Evolutionary conservation across 2,329 filamentous ascomycete genomes (phyloP).

Genomic region (Cordyceps fumosorosea): DNA sequence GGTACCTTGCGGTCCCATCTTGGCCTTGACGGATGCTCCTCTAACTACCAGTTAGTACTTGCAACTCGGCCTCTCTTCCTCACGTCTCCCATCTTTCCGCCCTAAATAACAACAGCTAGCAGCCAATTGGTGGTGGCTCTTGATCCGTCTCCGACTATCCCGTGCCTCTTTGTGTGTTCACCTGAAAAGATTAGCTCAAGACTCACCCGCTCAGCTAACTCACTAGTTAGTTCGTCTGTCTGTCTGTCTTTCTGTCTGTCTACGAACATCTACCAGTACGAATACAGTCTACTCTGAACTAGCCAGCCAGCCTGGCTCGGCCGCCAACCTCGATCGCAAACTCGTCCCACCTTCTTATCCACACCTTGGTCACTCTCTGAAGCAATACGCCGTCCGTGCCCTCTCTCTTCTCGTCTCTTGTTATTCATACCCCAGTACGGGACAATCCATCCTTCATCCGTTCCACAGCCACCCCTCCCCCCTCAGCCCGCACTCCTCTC

Average conservation of each 20-base stretch:
- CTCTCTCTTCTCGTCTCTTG: neutral
- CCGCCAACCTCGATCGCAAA: constrained; percentile 9
- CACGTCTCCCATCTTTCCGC: neutral
- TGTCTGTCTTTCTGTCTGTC: neutral
- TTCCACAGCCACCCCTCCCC: neutral
- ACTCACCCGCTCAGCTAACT: neutral
- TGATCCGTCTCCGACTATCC: neutral
- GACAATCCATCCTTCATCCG: neutral
- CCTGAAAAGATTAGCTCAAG: neutral
- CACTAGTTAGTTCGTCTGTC: neutral
- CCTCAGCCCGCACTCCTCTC: neutral
- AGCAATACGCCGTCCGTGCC: constrained; percentile 4
- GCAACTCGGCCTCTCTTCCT: neutral
- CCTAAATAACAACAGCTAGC: neutral
- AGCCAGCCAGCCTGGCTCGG: neutral
- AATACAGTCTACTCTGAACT: neutral
- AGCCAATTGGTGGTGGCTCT: neutral
- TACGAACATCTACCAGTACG: neutral
- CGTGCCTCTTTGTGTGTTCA: neutral
- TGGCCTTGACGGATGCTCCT: neutral
- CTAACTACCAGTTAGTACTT: neutral
- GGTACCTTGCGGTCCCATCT: neutral
- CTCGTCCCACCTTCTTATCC: constrained; percentile 7
- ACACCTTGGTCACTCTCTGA: neutral
- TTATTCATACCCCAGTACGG: neutral